phyloP scores from a whole-genome alignment of 306 rosid species.

The Vigna reflexopilosa region DNA sequence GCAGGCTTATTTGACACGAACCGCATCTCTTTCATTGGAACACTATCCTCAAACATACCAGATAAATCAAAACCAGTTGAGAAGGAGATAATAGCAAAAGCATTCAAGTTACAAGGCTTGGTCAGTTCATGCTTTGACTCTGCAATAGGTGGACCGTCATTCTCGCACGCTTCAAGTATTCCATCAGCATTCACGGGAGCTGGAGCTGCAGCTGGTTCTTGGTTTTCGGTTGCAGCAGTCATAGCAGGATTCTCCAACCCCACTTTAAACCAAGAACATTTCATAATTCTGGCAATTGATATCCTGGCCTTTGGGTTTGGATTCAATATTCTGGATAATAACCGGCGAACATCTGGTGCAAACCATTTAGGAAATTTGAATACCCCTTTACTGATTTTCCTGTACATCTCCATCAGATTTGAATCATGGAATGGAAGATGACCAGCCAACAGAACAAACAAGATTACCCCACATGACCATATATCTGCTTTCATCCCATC shows the following conservation, averaged over 20 bases:
- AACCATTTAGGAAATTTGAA: conserved; percentile 93
- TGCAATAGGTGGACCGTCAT: conserved; percentile 36
- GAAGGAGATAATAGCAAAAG: conserved; percentile 91
- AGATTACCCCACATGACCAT: conserved; percentile 98
- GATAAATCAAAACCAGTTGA: conserved; percentile 94
- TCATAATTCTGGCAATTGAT: conserved; percentile 75
- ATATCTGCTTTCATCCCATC: conserved; percentile 94
- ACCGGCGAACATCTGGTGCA: conserved; percentile 68
- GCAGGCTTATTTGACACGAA: conserved; percentile 76
- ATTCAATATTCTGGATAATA: conserved; percentile 80
- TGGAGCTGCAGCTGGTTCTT: conserved; percentile 44
- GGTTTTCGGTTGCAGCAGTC: conserved; percentile 29
- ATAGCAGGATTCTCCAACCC: conserved; percentile 56
- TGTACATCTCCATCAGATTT: conserved; percentile 92
- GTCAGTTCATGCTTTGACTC: conserved; percentile 59
- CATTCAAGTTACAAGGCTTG: conserved; percentile 74
- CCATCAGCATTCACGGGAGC: conserved; percentile 57
- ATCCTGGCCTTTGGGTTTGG: conserved; percentile 82
- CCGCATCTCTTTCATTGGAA: conserved; percentile 67
- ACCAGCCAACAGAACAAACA: conserved; percentile 90
- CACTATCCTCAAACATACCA: conserved; percentile 76
- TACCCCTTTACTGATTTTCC: conserved; percentile 79
- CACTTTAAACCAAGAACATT: conserved; percentile 73
- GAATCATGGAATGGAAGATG: conserved; percentile 90
- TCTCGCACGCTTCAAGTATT: conserved; percentile 54